Base-by-base conservation (phyloP, 805 yeast species). In the Cyberlindnera euphorbiiphila region DNA sequence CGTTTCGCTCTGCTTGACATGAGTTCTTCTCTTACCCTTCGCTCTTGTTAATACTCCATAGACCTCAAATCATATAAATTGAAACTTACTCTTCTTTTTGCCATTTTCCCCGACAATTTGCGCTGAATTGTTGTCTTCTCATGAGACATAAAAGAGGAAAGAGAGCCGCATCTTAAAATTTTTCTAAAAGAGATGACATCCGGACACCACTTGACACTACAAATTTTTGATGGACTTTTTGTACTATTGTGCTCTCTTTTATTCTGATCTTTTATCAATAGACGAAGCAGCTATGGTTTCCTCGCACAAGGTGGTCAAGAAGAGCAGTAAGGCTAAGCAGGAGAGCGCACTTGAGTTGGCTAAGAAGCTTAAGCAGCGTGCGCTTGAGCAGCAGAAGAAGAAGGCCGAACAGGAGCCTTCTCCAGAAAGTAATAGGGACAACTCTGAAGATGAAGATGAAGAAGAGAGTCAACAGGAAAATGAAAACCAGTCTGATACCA, bases 1-100 rank as follows among this genome's bases (percentile, higher is more conserved):
- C 41, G 81, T 86, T 49, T 81, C 94, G 46, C 76, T 81, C 18
- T 76, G 65, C 43, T 71, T 71, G 34, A 69, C 83, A 59, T 89
- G 97, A 12, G 98, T 91, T 74, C 96, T 82, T 59, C 78, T 85
- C 66, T 88, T 89, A 39, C 69, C 73, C 74, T 74, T 14, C 9
- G 12, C 19, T n/a, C n/a, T n/a, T 5, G 51, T 46, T 51, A 46
- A 50, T 46, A 29, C 9, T 6, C 11, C n/a, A 4, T 28, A 18
- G 9, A 18, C 11, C 11, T 13, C n/a, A n/a, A 23, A 6, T 5
- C 22, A 23, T n/a, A 12, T 6, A 10, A 6, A 20, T 25, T 27
- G 13, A 9, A 6, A 54, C 67, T 28, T 53, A 65, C 69, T 65
- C 75, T 73, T 68, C 77, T 67, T 50, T 67, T 69, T 27, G 76